Percentiles rank a stretch among this genome's conserved stretches.
phyloP scores from a whole-genome alignment of 345 rosid genomes.

The Gossypium ekmanianum region DNA sequence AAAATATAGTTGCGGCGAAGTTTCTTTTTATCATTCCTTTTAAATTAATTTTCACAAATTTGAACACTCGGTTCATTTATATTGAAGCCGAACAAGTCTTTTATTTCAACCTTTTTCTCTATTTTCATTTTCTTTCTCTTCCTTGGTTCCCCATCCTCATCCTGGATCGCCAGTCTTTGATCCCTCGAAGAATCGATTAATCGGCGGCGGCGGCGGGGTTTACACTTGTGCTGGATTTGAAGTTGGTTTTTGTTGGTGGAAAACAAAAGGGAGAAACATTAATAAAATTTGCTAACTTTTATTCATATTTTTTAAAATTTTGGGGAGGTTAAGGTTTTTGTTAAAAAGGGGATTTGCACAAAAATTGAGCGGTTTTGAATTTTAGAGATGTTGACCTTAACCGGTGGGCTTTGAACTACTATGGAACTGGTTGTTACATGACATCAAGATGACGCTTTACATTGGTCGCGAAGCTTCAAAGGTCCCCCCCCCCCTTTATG shows the following conservation, averaged over 20 bases:
- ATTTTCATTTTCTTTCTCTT: not conserved
- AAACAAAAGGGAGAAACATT: not conserved
- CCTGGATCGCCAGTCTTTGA: conserved; percentile 19
- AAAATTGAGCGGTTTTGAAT: conserved; percentile 6
- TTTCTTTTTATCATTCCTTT: not conserved
- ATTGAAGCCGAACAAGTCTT: not conserved
- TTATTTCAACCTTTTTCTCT: not conserved
- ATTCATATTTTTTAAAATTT: not conserved
- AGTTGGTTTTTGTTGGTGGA: not conserved
- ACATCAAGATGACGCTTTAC: conserved; percentile 71
- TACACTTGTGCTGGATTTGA: conserved; percentile 18
- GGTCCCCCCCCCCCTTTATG: conserved; percentile 14
- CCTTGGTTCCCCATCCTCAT: conserved; percentile 16
- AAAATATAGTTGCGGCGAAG: not conserved
- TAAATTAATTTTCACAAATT: not conserved
- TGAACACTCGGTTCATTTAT: not conserved
- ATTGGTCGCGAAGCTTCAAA: conserved; percentile 96
- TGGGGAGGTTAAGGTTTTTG: conserved; percentile 2
- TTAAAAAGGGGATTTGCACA: not conserved
- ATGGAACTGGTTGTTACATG: conserved; percentile 57
- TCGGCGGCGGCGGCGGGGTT: conserved; percentile 11
- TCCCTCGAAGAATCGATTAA: conserved; percentile 17
- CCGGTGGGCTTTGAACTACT: conserved; percentile 43
- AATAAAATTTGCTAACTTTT: not conserved
- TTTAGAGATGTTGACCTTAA: conserved; percentile 46